Conservation (phyloP, 2,329 filamentous ascomycete species). For the Alternaria angustiovoidea region DNA sequence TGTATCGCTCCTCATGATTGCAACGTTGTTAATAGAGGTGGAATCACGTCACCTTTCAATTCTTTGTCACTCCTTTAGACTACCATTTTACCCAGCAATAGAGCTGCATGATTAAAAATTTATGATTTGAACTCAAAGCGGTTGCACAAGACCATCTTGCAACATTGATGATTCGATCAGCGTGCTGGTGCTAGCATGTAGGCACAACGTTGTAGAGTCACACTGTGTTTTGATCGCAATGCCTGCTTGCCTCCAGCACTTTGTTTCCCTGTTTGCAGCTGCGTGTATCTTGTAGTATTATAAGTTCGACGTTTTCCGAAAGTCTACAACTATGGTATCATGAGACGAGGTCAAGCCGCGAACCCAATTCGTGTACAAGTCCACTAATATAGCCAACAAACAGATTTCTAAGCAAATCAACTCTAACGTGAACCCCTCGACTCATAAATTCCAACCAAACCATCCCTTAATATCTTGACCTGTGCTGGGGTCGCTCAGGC, state of each 20-base stretch:
- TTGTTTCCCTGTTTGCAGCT: neutral
- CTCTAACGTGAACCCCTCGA: neutral
- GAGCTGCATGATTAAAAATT: neutral
- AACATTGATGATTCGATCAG: neutral
- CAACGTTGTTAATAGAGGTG: neutral
- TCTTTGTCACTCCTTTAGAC: slow-evolving; percentile 3
- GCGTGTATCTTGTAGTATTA: neutral
- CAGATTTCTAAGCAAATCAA: neutral
- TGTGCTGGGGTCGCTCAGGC: slow-evolving; percentile 24
- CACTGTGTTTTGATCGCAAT: neutral
- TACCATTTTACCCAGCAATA: neutral
- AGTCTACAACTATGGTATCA: slow-evolving; percentile 9
- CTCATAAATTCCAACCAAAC: neutral
- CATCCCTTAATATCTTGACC: slow-evolving; percentile 25
- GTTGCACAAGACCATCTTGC: neutral
- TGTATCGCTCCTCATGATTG: neutral
- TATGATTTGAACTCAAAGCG: neutral
- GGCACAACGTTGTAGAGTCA: neutral
- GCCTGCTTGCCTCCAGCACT: fast-evolving
- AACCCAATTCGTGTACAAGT: neutral
- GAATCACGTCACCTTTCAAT: neutral
- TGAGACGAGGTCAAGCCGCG: neutral
- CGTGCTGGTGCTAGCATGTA: neutral
- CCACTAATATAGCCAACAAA: neutral
- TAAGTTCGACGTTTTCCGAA: neutral